A percentile compares a stretch with the other conserved stretches of the same genome.
Conservation (phyloP, 148 eudicot species). For the Dysphania ambrosioides region DNA sequence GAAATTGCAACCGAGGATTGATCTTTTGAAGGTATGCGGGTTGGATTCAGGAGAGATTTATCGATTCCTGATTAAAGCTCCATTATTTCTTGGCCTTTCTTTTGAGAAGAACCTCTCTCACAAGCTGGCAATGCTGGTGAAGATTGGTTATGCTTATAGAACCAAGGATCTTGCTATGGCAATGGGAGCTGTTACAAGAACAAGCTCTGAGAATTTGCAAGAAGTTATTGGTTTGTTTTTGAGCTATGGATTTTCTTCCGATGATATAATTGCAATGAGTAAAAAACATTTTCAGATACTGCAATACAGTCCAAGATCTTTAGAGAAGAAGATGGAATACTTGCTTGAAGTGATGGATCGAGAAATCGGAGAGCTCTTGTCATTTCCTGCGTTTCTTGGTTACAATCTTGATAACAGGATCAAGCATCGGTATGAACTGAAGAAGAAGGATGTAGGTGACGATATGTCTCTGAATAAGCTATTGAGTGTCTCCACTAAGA, state of each 20-base stretch:
- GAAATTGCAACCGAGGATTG: constrained; percentile 72
- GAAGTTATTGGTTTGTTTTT: constrained; percentile 63
- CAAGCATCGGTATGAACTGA: constrained; percentile 75
- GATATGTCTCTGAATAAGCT: constrained; percentile 90
- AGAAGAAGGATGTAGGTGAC: constrained; percentile 54
- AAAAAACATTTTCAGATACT: constrained; percentile 80
- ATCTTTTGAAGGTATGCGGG: constrained; percentile 78
- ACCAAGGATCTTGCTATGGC: constrained; percentile 85
- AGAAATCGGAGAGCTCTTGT: constrained; percentile 75
- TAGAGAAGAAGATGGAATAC: constrained; percentile 80
- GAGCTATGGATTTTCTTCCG: constrained; percentile 66
- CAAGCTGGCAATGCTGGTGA: constrained; percentile 66
- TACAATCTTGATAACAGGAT: constrained; percentile 86
- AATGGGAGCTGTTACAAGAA: constrained; percentile 83
- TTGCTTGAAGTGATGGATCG: constrained; percentile 85
- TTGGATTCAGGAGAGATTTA: constrained; percentile 65
- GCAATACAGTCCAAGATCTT: constrained; percentile 73
- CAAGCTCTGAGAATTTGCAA: constrained; percentile 77
- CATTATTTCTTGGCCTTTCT: constrained; percentile 71
- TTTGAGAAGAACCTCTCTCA: constrained; percentile 67
- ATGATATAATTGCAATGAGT: constrained; percentile 80
- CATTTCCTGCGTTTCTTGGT: constrained; percentile 93
- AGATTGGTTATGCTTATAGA: constrained; percentile 68
- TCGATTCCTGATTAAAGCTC: constrained; percentile 65
- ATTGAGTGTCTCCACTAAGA: constrained; percentile 60